Base-by-base conservation (phyloP, 192 early-diverging fungal genomes). In the Entrophospora sp. region DNA sequence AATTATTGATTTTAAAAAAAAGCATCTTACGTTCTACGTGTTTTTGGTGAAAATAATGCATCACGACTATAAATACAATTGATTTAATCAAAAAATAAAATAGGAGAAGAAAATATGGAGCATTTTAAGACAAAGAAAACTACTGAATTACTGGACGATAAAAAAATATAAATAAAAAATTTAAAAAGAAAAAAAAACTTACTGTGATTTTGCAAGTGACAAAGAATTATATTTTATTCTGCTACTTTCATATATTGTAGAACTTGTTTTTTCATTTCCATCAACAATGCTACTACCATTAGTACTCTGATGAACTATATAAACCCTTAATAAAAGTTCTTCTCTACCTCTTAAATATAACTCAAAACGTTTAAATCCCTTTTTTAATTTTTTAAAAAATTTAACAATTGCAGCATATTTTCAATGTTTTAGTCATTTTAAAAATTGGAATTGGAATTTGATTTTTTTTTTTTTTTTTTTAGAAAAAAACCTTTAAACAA, bases 331-430 rank as follows among this genome's bases (percentile, higher is more conserved):
- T 2, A 89, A 67, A 16, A 89, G 75, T 36, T 89, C 87, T 68
- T 89, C 87, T 28, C 87, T 72, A 45, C 87, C 83, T 28, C 87
- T 79, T 8, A 89, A 79, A 27, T 85, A 78, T 25, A 84, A 69
- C 18, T 85, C 81, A 75, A 87, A 84, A 44, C 87, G 76, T 53
- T 75, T 71, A 63, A 89, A 89, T 32, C 87, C 86, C 84, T 87
- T 52, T 37, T 16, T 37, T 25, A 66, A n/a, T 24, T 30, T 1
- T 67, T 25, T 24, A 5, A 18, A 24, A n/a, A 12, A 32, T 8
- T 25, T 24, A 27, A 42, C 28, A 43, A 38, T 46, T 69, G 4
- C 14, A 10, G 18, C 24, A 24, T 28, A 5, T 5, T 1, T 13
- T n/a, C 10, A 14, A 18, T 27, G 14, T 16, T 31, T 14, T 35